Percentiles rank a stretch among this genome's conserved stretches.
Evolutionary conservation across 768 basidiomycete species (phyloP).

Genomic region (Pholiota conissans): DNA sequence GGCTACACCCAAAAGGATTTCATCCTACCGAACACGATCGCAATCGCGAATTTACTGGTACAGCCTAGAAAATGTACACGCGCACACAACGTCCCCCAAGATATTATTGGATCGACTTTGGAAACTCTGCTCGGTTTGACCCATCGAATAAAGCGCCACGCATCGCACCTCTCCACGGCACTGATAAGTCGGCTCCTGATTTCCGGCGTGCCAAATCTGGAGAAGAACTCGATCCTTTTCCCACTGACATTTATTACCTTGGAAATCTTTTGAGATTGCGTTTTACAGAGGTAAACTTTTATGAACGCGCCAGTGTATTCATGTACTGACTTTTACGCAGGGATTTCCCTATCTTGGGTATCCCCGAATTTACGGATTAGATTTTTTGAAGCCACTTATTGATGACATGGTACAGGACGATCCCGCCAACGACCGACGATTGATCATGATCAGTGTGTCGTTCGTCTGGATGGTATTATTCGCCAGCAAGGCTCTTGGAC

Average conservation of each 20-base stretch:
- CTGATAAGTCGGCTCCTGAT: constrained; percentile 41
- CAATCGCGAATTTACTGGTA: constrained; percentile 20
- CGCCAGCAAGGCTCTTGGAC: constrained; percentile 7
- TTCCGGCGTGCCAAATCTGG: constrained; percentile 13
- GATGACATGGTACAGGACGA: constrained; percentile 36
- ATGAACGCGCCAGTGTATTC: too few relatives aligned
- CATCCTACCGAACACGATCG: constrained; percentile 18
- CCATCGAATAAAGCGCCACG: constrained; percentile 23
- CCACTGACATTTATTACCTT: too few relatives aligned
- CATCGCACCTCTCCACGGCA: constrained; percentile 33
- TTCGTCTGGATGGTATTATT: constrained; percentile 24
- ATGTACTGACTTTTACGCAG: too few relatives aligned
- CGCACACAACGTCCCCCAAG: constrained; percentile 28
- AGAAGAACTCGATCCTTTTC: constrained; percentile 35
- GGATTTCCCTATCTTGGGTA: not conserved
- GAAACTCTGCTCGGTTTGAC: constrained; percentile 27
- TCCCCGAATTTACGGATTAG: constrained; percentile 13
- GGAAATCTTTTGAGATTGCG: constrained; percentile 35
- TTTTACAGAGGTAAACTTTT: constrained; percentile 33
- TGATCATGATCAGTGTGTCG: constrained; percentile 33
- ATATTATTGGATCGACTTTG: constrained; percentile 42
- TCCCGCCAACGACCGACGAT: constrained; percentile 35
- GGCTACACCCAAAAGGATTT: constrained; percentile 16
- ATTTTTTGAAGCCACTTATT: constrained; percentile 33
- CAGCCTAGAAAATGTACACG: constrained; percentile 19